Evolutionary conservation across 1,139 yeast species (phyloP), one percentile per base, ranked within the genome.

Genomic region (Saccharomyces hybrid): DNA sequence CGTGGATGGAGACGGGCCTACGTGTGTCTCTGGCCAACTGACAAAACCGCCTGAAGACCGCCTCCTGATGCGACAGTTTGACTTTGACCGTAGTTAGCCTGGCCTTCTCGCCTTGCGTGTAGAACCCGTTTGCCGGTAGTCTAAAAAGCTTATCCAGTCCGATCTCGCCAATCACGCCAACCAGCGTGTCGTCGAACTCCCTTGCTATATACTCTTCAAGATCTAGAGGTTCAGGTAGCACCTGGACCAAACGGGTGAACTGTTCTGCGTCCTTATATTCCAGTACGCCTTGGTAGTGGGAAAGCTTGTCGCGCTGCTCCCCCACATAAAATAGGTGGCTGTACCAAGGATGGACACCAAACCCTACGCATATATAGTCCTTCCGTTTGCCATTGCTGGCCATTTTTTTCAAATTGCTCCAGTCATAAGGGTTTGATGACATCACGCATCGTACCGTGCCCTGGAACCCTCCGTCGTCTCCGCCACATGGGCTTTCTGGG

Each of bases 271-370:
- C 57, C 21, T 55, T 55, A 54, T 16, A 21, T 38, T 61, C 60
- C 52, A 73, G 61, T 2, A 88, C 81, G 0, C 59, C 29, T 2
- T 58, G 52, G 65, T 90, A 93, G 69, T 90, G 97, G 4, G 61
- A 69, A 14, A 51, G 21, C 65, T 64, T 75, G 54, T 26, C 58
- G 56, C 41, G 57, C 1, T 11, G 11, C 11, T 53, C 56, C 0
- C 62, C 68, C 6, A 70, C 60, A 8, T 80, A 73, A 59, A 82
- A 84, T 31, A 84, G 63, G 69, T 91, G 96, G 1, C 82, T 72
- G 64, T 80, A 89, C 97, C 97, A 91, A 0, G 98, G 98, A 68
- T 93, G 98, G 3, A 88, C 75, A 0, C 98, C 99, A 67, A 83
- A 84, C 53, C 84, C 82, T 0, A 48, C 52, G n/a, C 93, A 85